A percentile compares a stretch with the other conserved stretches of the same genome.
Evolutionary conservation across 108 stramenopile species (phyloP).

Genomic region (Aurantiochytrium sp.): DNA sequence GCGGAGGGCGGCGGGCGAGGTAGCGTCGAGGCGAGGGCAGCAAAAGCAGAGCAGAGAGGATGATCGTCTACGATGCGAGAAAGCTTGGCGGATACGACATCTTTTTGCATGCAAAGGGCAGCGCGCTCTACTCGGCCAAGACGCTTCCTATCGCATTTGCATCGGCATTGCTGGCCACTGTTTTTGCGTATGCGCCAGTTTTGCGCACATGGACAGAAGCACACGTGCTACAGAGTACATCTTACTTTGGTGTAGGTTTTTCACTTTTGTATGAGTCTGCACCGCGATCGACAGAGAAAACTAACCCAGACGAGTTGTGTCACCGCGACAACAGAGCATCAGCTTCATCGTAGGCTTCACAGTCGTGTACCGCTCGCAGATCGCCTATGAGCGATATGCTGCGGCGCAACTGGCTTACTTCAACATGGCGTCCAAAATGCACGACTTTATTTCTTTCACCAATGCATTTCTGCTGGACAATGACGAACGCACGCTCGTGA

Average conservation of each 20-base stretch:
- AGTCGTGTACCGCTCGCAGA: constrained; percentile 6
- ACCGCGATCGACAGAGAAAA: neutral
- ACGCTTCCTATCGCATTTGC: neutral
- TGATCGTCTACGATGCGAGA: neutral
- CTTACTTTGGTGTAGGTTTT: neutral
- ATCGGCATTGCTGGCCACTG: neutral
- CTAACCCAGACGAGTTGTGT: neutral
- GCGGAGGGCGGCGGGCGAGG: too few species aligned
- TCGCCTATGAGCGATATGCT: neutral
- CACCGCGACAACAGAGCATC: neutral
- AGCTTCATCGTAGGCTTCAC: constrained; percentile 1
- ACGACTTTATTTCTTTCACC: neutral
- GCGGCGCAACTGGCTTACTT: neutral
- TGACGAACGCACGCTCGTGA: neutral
- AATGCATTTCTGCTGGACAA: neutral
- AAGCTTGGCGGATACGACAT: constrained; percentile 10
- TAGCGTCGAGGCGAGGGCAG: too few species aligned
- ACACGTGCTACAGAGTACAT: neutral
- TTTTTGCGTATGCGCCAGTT: neutral
- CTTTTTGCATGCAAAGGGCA: neutral
- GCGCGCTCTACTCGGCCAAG: neutral
- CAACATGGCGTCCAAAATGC: constrained; percentile 2
- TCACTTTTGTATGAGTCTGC: neutral
- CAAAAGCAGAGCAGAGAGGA: neutral
- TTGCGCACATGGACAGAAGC: neutral